Base-by-base conservation (phyloP, 2,329 filamentous ascomycete species). In the Sarocladiaceae sp. region DNA sequence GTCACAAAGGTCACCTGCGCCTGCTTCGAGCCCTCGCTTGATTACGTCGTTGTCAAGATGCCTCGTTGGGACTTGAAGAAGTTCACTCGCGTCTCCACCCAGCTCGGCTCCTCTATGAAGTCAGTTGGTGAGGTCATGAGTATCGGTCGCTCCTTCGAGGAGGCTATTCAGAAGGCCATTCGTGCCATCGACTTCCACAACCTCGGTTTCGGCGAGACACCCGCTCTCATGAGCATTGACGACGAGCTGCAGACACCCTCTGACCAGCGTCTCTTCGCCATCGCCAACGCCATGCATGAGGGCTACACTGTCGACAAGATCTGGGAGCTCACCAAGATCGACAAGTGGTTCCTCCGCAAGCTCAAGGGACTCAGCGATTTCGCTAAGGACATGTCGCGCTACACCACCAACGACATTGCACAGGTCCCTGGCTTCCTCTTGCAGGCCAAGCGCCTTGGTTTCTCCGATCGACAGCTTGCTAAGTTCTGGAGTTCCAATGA, bases 111-210 rank as follows among this genome's bases (percentile, higher is more conserved):
- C 3, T 95, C 91, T 11, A 98, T 98, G 93, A 98, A 97, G 83
- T 95, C 88, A 78, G 90, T 98, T 44, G 93, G 93, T 59, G 93
- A 98, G 64, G 93, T 98, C 53, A 97, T 98, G 93, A 91, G 86
- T 58, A 96, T 98, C 54, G 93, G 93, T 46, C 76, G 93, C 53
- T 95, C 87, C 1, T 98, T 98, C 55, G 93, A 98, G 66, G 93
- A 98, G 68, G 93, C 93, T 7, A 95, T 98, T 33, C 93, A 98
- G 58, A 98, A 97, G 67, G 93, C 93, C 16, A 98, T 98, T 56
- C 84, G 93, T 42, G 83, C 88, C 32, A 91, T 97, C 47, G 93
- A 98, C 64, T 91, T 88, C 67, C 84, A 93, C 71, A 97, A 97
- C 61, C 75, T 95, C 19, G 93, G 93, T 23, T 98, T 96, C 68